A percentile compares a stretch with the other conserved stretches of the same genome.
Conservation (phyloP, 2,329 filamentous ascomycete species). For the Cryphonectria naterciae region DNA sequence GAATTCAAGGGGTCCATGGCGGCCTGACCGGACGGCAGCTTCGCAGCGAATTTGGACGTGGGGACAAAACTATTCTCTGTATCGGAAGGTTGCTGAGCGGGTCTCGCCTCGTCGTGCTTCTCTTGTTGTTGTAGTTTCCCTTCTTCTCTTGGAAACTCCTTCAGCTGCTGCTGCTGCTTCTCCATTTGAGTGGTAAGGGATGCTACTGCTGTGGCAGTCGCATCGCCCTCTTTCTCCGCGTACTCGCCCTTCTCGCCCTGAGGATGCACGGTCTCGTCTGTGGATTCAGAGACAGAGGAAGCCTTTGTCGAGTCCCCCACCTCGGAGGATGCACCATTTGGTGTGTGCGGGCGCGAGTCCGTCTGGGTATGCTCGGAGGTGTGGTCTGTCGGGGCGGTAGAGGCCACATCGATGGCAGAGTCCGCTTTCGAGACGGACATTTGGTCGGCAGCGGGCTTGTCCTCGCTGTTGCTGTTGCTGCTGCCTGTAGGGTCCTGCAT, state of each 20-base stretch:
- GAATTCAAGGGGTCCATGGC: conserved; percentile 27
- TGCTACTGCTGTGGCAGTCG: not conserved
- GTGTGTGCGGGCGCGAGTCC: conserved; percentile 63
- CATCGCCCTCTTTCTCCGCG: conserved; percentile 23
- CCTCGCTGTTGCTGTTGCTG: conserved; percentile 23
- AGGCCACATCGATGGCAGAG: conserved; percentile 59
- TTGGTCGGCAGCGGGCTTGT: conserved; percentile 36
- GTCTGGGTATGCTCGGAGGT: conserved; percentile 52
- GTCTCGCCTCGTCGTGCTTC: not conserved
- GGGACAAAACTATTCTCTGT: conserved; percentile 30
- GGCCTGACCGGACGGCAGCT: conserved; percentile 27
- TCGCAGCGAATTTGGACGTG: conserved; percentile 35
- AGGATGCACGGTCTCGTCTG: conserved; percentile 59
- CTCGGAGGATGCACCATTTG: conserved; percentile 57
- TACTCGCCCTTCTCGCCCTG: conserved; percentile 39
- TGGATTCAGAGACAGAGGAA: conserved; percentile 66
- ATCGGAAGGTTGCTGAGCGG: conserved; percentile 16
- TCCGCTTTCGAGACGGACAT: conserved; percentile 53
- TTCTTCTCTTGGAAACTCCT: conserved; percentile 15
- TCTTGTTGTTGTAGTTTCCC: not conserved
- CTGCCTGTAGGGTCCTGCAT: conserved; percentile 15
- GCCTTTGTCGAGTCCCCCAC: conserved; percentile 64
- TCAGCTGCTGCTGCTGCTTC: conserved; percentile 14
- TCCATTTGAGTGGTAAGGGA: conserved; percentile 6
- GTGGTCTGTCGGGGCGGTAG: conserved; percentile 49